A percentile compares a stretch with the other conserved stretches of the same genome.
Evolutionary conservation across 495 filamentous ascomycete genomes (phyloP).

Genomic region (Podospora fimiseda): DNA sequence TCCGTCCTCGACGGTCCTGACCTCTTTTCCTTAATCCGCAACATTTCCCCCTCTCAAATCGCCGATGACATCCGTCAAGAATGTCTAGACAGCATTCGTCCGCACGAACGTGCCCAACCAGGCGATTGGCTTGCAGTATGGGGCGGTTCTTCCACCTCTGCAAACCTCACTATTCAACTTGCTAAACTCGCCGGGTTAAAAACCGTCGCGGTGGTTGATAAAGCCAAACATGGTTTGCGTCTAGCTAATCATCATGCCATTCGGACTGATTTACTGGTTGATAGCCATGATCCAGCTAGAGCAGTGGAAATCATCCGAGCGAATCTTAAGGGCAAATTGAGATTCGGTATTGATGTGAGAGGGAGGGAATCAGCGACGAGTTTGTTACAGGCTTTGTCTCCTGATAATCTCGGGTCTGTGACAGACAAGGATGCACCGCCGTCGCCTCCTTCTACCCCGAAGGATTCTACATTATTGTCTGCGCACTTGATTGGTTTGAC

Average conservation of each 20-base stretch:
- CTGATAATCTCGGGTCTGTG: slow-evolving; percentile 9
- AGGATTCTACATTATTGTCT: slow-evolving; percentile 19
- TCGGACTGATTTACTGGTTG: slow-evolving; percentile 50
- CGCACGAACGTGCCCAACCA: slow-evolving; percentile 36
- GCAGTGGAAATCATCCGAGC: slow-evolving; percentile 55
- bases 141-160: slow-evolving; percentile 62
- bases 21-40: slow-evolving; percentile 38
- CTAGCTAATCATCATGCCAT: slow-evolving; percentile 44
- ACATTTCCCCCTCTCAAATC: slow-evolving; percentile 33
- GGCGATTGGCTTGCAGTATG: slow-evolving; percentile 65
- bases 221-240: slow-evolving; percentile 52
- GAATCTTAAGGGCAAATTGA: slow-evolving; percentile 46
- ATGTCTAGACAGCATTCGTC: slow-evolving; percentile 40
- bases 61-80: slow-evolving; percentile 50
- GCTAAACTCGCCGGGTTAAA: slow-evolving; percentile 53
- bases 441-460: slow-evolving; percentile 20
- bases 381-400: slow-evolving; percentile 41
- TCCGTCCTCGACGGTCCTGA: slow-evolving; percentile 45
- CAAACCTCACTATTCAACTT: slow-evolving; percentile 52
- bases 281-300: slow-evolving; percentile 52
- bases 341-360: slow-evolving; percentile 58
- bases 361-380: slow-evolving; percentile 51
- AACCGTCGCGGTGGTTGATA: slow-evolving; percentile 54
- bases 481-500: slow-evolving; percentile 57
- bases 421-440: slow-evolving; percentile 6